Evolutionary conservation across 495 filamentous ascomycete genomes (phyloP).

Genomic region (Pseudomonodictys pantanalensis): DNA sequence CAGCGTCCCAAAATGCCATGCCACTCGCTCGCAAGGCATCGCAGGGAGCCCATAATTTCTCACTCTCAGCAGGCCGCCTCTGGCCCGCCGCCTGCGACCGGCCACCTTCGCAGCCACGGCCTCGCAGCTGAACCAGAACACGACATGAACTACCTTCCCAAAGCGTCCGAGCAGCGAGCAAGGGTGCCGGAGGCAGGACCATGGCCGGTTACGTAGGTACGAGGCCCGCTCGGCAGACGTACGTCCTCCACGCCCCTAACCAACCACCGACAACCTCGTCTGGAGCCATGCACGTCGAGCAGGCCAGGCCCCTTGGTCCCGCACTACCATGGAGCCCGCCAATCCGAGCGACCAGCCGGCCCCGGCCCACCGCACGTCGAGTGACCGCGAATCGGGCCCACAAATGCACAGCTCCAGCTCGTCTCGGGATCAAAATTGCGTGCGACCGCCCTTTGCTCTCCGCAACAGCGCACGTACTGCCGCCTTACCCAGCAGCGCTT

Average conservation of each 20-base stretch:
- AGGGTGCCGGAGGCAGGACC: background rate
- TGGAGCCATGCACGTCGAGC: background rate
- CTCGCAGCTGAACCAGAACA: too few relatives aligned
- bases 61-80: too few relatives aligned
- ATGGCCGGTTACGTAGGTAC: too few relatives aligned
- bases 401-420: constrained; percentile 14
- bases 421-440: constrained; percentile 29
- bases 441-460: constrained; percentile 7
- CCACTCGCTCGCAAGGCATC: too few relatives aligned
- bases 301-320: background rate
- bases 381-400: constrained; percentile 10
- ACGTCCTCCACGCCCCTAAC: background rate
- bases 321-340: background rate
- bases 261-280: constrained; percentile 4
- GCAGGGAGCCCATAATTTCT: too few relatives aligned
- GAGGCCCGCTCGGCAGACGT: background rate
- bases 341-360: background rate
- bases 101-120: too few relatives aligned
- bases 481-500: constrained; percentile 29
- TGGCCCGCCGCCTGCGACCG: too few relatives aligned
- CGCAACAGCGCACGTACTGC: constrained; percentile 3
- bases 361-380: background rate
- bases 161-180: background rate
- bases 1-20: too few relatives aligned
- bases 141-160: too few relatives aligned